Evolutionary conservation across 805 yeast genomes (phyloP).

Genomic region (Maudiozyma serrabonitensis): DNA sequence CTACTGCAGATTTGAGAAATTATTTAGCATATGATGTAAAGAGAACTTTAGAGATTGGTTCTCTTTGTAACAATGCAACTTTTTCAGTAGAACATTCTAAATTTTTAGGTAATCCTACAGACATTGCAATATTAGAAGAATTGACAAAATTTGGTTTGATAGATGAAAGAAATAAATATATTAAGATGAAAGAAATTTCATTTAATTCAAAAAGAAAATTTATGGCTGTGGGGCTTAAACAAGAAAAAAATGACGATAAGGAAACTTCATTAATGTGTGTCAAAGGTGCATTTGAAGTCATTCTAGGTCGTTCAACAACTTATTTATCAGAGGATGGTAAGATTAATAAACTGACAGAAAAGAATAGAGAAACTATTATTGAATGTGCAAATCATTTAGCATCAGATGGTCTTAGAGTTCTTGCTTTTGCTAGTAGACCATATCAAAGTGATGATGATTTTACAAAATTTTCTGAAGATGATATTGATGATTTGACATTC

Average conservation of each 20-base stretch:
- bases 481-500: conserved; percentile 56
- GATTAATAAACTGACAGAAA: conserved; percentile 45
- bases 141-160: conserved; percentile 59
- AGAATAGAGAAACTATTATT: conserved; percentile 36
- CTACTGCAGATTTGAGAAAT: conserved; percentile 30
- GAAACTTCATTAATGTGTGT: conserved; percentile 43
- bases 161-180: conserved; percentile 51
- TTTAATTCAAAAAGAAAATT: conserved; percentile 77
- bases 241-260: conserved; percentile 47
- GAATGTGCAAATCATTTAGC: conserved; percentile 60
- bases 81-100: conserved; percentile 59
- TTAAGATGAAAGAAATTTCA: conserved; percentile 66
- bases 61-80: conserved; percentile 65
- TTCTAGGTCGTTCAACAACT: conserved; percentile 48
- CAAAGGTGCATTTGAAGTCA: conserved; percentile 84
- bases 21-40: conserved; percentile 46
- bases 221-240: conserved; percentile 60
- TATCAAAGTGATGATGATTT: conserved; percentile 28
- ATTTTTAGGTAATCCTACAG: conserved; percentile 88
- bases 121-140: conserved; percentile 77
- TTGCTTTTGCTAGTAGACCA: conserved; percentile 55
- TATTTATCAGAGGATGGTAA: conserved; percentile 53
- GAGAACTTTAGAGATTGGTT: conserved; percentile 53
- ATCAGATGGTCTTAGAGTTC: conserved; percentile 72
- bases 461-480: conserved; percentile 25